These are phyloP conservation scores for Penicillium sp. DNA, from an alignment of 2,329 filamentous ascomycete genomes.

Conservation along the genomic window DNA sequence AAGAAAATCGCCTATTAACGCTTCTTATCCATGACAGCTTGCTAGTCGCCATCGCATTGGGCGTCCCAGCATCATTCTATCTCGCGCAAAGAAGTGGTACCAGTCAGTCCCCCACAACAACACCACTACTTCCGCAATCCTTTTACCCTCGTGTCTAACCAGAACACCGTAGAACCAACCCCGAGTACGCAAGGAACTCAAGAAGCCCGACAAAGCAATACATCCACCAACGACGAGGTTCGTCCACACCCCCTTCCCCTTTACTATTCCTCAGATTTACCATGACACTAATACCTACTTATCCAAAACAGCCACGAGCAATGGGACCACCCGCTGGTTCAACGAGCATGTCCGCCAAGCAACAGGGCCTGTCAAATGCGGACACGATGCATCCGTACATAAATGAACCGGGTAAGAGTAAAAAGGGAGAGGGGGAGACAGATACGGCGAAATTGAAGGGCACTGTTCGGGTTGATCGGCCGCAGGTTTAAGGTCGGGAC, in stretches of 20 bases:
- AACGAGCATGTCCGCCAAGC: not conserved
- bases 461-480: not conserved
- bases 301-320: not conserved
- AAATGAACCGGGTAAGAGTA: not conserved
- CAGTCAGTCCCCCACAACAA: not conserved
- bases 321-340: not conserved
- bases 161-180: not conserved
- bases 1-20: not conserved
- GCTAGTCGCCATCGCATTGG: not conserved
- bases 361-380: not conserved
- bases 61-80: not conserved
- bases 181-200: not conserved
- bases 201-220: not conserved
- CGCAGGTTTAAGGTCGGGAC: not conserved
- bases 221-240: not conserved
- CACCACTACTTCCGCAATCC: not conserved
- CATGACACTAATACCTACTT: not conserved
- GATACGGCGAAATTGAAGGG: not conserved
- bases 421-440: constrained; percentile 3
- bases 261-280: no score
- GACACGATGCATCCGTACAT: not conserved
- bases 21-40: not conserved
- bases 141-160: not conserved
- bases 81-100: not conserved
- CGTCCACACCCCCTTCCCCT: not conserved